Conservation (phyloP, 139 green algal species). For the Klebsormidium nitens region DNA sequence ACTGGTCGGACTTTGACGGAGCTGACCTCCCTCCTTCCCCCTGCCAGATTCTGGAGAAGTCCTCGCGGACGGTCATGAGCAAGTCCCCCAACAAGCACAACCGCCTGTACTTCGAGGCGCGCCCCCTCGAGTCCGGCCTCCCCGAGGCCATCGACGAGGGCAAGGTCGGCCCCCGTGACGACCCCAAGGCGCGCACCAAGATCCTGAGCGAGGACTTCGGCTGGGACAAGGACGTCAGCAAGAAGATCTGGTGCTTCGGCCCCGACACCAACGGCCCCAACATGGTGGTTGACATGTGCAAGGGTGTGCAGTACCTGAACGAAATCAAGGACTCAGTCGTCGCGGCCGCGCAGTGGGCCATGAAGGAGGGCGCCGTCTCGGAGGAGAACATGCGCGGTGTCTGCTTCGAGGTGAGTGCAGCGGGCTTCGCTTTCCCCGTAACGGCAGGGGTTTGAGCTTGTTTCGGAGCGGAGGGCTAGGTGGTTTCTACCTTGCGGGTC, state of each 20-base stretch:
- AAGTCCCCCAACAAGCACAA: conserved; percentile 99
- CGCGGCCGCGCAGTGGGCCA: conserved; percentile 96
- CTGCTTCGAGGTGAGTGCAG: conserved; percentile 90
- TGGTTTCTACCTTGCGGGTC: no score
- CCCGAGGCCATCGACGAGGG: conserved; percentile 97
- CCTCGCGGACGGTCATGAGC: conserved; percentile 90
- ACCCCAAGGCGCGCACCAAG: conserved; percentile 70
- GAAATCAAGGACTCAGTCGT: conserved; percentile 98
- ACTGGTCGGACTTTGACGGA: no score
- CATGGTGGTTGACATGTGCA: conserved; percentile 93
- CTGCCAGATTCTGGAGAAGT: conserved; percentile 50
- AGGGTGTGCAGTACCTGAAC: conserved; percentile 99
- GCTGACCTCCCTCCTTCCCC: no score
- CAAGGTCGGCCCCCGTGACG: conserved; percentile 83
- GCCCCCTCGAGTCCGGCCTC: conserved; percentile 93
- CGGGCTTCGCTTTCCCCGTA: no score
- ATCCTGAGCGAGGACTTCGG: conserved; percentile 89
- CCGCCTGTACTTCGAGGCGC: conserved; percentile 91
- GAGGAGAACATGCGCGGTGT: conserved; percentile 99
- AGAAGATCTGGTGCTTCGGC: conserved; percentile 99
- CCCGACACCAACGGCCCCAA: conserved; percentile 97
- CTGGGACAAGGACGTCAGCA: conserved; percentile 99
- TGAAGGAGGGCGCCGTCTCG: conserved; percentile 92
- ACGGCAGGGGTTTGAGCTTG: not conserved
- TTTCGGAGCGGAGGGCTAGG: not conserved